Evolutionary conservation across 164 flowering plant species (phyloP).

Genomic region (Umbellularia californica): DNA sequence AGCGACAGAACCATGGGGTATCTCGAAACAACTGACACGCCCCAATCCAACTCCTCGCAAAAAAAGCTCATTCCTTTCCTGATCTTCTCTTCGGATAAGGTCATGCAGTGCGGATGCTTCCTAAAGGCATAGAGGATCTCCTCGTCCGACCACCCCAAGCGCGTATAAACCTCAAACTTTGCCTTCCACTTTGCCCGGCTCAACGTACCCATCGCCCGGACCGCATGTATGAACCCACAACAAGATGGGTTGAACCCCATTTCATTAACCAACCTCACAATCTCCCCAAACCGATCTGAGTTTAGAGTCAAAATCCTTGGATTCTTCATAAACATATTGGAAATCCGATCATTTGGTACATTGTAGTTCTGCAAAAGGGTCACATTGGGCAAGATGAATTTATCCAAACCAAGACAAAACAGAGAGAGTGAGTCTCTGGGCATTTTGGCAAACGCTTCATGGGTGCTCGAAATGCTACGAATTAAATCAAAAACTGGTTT

Average conservation of each 20-base stretch:
- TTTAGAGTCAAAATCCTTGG: not conserved
- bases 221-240: not conserved
- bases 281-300: not conserved
- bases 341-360: slow-evolving; percentile 14
- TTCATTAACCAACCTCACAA: slow-evolving; percentile 7
- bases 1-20: not conserved
- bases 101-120: slow-evolving; percentile 3
- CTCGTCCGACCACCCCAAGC: slow-evolving; percentile 11
- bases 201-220: not conserved
- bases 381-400: slow-evolving; percentile 10
- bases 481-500: slow-evolving; percentile 13
- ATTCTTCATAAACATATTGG: not conserved
- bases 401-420: not conserved
- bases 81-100: slow-evolving; percentile 8
- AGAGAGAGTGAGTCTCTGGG: not conserved
- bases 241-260: slow-evolving; percentile 12
- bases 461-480: not conserved
- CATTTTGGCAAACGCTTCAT: not conserved
- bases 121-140: slow-evolving; percentile 7
- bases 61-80: slow-evolving; percentile 5
- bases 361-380: slow-evolving; percentile 6
- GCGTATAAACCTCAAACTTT: slow-evolving; percentile 2
- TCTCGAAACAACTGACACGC: not conserved
- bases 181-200: slow-evolving; percentile 7
- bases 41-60: slow-evolving; percentile 7